These are phyloP conservation scores for Rhizopogon salebrosus DNA, from an alignment of 768 basidiomycete species.

Conservation along the genomic window DNA sequence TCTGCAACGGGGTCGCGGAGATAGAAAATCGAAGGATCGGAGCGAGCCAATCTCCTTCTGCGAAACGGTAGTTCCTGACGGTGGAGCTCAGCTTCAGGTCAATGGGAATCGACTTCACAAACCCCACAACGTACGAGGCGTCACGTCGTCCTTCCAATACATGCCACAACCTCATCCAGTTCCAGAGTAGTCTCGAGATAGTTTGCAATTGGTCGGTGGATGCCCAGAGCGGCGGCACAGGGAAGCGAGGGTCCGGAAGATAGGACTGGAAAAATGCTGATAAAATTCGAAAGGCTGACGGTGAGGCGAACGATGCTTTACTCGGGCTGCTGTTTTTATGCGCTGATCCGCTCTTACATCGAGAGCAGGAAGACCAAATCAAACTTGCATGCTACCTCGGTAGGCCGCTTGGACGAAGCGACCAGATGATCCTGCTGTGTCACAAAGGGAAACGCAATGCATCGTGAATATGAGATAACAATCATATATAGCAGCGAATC, in stretches of 20 bases:
- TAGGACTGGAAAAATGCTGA: not conserved
- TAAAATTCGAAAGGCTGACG: not conserved
- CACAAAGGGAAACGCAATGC: not conserved
- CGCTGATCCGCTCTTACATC: not conserved
- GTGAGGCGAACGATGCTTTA: not conserved
- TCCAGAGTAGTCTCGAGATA: not conserved
- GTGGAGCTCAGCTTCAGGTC: not conserved
- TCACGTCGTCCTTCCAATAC: not conserved
- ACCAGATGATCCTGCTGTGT: not conserved
- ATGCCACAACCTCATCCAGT: not conserved
- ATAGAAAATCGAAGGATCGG: not conserved
- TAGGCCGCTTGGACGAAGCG: not conserved
- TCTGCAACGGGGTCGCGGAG: not conserved
- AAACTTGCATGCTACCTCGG: not conserved
- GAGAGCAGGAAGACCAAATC: not conserved
- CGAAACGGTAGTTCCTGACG: not conserved
- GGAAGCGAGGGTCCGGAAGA: not conserved
- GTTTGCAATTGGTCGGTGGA: not conserved
- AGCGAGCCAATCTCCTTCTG: not conserved
- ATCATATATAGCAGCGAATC: not conserved
- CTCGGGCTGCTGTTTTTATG: not conserved
- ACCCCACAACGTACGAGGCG: not conserved
- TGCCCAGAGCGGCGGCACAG: not conserved
- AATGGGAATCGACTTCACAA: not conserved
- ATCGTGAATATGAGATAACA: not conserved